These are phyloP conservation scores for Odontarrhena argentea DNA, from an alignment of 345 rosid genomes.

Conservation along the genomic window DNA sequence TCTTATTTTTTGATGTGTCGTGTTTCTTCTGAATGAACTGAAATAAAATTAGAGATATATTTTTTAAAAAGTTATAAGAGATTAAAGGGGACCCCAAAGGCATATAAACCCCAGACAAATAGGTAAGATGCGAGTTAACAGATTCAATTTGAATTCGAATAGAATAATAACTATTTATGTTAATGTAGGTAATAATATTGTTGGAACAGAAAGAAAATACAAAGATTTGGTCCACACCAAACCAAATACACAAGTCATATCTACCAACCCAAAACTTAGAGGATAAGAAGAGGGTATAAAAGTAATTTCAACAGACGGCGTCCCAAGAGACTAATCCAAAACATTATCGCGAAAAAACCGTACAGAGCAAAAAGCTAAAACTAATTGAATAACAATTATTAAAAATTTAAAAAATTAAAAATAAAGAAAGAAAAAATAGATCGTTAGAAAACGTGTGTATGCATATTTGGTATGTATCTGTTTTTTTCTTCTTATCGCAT, in stretches of 20 bases:
- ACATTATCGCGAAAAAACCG: constrained; percentile 33
- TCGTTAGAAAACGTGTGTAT: constrained; percentile 22
- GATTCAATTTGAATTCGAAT: neutral
- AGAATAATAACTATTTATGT: too few relatives aligned
- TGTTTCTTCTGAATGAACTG: too few relatives aligned
- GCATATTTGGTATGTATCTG: constrained; percentile 7
- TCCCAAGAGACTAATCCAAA: constrained; percentile 26
- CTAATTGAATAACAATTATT: neutral
- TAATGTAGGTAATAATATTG: too few relatives aligned
- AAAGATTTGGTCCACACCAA: constrained; percentile 28
- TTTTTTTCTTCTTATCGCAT: constrained; percentile 4
- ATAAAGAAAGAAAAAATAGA: neutral
- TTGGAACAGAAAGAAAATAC: neutral
- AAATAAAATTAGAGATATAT: too few relatives aligned
- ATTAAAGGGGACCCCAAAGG: constrained; percentile 5
- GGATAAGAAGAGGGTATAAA: neutral
- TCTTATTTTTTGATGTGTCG: too few relatives aligned
- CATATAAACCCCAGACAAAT: constrained; percentile 13
- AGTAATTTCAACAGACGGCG: constrained; percentile 10
- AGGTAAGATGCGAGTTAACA: constrained; percentile 15
- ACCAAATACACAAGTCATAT: constrained; percentile 9
- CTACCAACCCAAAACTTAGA: constrained; percentile 12
- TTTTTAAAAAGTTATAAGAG: too few relatives aligned
- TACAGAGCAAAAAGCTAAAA: constrained; percentile 30
- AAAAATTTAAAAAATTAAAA: neutral